Evolutionary conservation across 2,329 filamentous ascomycete genomes (phyloP), one percentile per base, ranked within the genome.

Genomic region (Aspergillus pseudoterreus): DNA sequence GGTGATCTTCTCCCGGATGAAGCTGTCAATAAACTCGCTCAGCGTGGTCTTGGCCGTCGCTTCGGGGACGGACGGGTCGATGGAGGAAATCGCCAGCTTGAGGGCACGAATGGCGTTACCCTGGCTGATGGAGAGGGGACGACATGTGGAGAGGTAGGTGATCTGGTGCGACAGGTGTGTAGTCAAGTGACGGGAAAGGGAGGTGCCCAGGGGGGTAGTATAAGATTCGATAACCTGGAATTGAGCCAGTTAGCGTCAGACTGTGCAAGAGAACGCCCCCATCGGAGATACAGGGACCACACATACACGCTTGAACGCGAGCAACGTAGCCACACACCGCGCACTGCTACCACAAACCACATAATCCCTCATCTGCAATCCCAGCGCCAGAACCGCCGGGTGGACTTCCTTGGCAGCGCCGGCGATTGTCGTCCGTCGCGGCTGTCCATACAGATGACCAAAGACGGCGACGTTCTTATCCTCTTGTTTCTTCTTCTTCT

Each of bases 51-150:
- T 96, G 22, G 92, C 92, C 44, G 89, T 84, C 17, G 83, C 75
- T 67, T 99, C 92, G 27, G 89, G 84, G 1, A 87, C 82, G 61
- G 92, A 88, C 38, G 92, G 90, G 63, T 96, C 91, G 52, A 96
- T 86, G 61, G 90, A 90, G 63, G 90, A 88, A 66, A 99, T 92
- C 64, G 90, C 84, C 44, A 96, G 83, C 77, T 99, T 99, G 45
- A 99, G 81, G 80, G 91, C 92, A 49, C 94, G 84, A 67, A 99
- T 95, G 33, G 91, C 91, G 70, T 97, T 99, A 54, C 94, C 94
- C 86, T 97, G 96, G 56, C 90, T 90, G 72, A 96, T 94, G 59
- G 90, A 95, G 74, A 99, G 88, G 32, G 94, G 92, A n/a, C 94
- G 86, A 66, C 92, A 96, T 60, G 90, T 90, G 54, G 90, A 89